Conservation (phyloP, 2,329 filamentous ascomycete species). For the Drechslerella dactyloides region DNA sequence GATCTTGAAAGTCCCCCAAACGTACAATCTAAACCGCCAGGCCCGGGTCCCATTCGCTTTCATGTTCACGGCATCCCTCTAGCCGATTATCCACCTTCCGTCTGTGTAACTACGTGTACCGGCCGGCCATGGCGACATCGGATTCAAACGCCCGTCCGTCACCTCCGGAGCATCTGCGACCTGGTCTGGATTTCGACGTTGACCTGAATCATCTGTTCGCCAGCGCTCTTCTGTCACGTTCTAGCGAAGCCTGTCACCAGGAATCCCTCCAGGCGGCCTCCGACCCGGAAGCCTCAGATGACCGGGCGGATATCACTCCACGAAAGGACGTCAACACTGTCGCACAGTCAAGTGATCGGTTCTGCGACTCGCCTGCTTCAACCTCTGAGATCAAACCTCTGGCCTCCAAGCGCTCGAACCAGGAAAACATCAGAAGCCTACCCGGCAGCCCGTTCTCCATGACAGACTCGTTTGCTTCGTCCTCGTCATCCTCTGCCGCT, state of each 20-base stretch:
- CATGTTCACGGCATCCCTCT: slow-evolving; percentile 1
- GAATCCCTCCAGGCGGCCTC: slow-evolving; percentile 16
- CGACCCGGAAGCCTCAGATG: slow-evolving; percentile 26
- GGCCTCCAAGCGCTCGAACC: slow-evolving; percentile 27
- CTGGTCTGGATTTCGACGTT: slow-evolving; percentile 37
- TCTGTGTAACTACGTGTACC: not conserved
- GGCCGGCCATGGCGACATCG: slow-evolving; percentile 43
- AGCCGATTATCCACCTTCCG: slow-evolving; percentile 7
- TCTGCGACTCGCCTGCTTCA: slow-evolving; percentile 30
- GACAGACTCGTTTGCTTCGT: slow-evolving; percentile 52
- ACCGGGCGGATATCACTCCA: slow-evolving; percentile 15
- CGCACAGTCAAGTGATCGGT: slow-evolving; percentile 30
- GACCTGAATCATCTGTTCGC: slow-evolving; percentile 37
- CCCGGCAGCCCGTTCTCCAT: slow-evolving; percentile 47
- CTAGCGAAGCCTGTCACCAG: slow-evolving; percentile 41
- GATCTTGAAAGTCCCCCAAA: not conserved
- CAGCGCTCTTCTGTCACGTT: slow-evolving; percentile 36
- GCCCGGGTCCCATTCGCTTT: slow-evolving; percentile 1
- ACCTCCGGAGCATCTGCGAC: slow-evolving; percentile 26
- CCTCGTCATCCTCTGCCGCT: slow-evolving; percentile 53
- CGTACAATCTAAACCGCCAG: not conserved
- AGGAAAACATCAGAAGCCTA: slow-evolving; percentile 30
- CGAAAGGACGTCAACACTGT: slow-evolving; percentile 34
- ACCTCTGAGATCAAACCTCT: slow-evolving; percentile 32
- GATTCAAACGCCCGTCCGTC: slow-evolving; percentile 23